Evolutionary conservation across 257 asterid species (phyloP), one percentile per base, ranked within the genome.

Genomic region (Salvia miltiorrhiza): DNA sequence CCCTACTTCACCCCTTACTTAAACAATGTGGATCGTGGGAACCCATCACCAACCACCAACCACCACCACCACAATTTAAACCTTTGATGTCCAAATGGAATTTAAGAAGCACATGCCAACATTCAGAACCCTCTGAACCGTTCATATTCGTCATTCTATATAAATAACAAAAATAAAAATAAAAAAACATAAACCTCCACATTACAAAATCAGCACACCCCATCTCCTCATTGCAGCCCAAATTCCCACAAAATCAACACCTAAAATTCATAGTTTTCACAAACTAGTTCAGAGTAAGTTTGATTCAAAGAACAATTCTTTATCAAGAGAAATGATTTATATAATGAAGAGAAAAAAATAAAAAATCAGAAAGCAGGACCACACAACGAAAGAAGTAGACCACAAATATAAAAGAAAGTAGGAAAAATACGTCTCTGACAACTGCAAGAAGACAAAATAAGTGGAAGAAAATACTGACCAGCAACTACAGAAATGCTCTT

Each of bases 401-500:
- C 7, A 17, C 13, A 41, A 28, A 59, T 24, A 37, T 39, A 61
- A 62, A 62, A 9, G 47, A 11, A 59, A 16, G 33, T 9, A 37
- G 21, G 7, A n/a, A 30, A 59, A 67, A 72, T 12, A 9, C 21
- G 40, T 33, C 47, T 43, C 60, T 37, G 40, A 61, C 54, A 60
- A 62, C 44, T 21, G 50, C 49, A 74, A 63, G 44, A 63, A 68
- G 48, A 64, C 37, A 63, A 71, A 59, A 63, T 67, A 59, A 77
- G 2, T 1, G 21, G 5, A 54, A 63, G 49, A 63, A 50, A 67
- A 58, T 40, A 72, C 53, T 41, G 84, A 90, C 97, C 97, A 61
- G 96, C 97, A n/a, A 90, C 97, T 23, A 88, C 92, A 54, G 97
- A 84, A 74, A 90, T 86, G 76, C 75, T 81, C 75, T 80, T 83